Evolutionary conservation across 768 basidiomycete genomes (phyloP), one percentile per base, ranked within the genome.

Genomic region (Calvatia gigantea): DNA sequence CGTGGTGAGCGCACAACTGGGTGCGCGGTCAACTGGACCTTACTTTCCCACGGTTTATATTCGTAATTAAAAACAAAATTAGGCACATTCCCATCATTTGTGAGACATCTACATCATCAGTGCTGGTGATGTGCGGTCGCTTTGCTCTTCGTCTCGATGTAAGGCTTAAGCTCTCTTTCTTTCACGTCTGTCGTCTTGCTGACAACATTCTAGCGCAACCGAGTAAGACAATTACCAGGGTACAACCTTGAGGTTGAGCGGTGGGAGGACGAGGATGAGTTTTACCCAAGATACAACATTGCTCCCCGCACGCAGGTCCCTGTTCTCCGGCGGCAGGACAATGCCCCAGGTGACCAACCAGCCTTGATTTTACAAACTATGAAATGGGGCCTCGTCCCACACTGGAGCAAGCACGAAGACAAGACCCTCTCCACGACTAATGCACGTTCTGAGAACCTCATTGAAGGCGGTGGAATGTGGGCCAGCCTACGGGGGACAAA

Each of bases 381-480:
- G 91, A 86, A 79, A 56, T 98, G 94, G 94, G 94, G 95, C 6
- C 75, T 95, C 1, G 82, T 94, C 2, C 92, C 91, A 0, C 85
- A 89, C 65, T 94, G 87, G 86, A 82, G 77, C 65, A 91, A 91
- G 65, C 69, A 73, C 35, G 90, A 94, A 59, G 83, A 87, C 58
- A 81, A 80, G 47, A 74, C 76, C 0, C 70, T 94, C 38, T 91
- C 82, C 62, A 97, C 95, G 0, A 96, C 91, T 58, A 98, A 98
- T 61, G 94, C 95, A 0, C 84, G 94, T 17, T 77, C 85, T 2
- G 96, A 98, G 70, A 87, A 85, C 51, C 75, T 98, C 28, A 65
- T 85, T 5, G 82, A 86, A 44, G 81, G 87, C 19, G 79, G 83
- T 3, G 89, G 90, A 0, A 88, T 95, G 80, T 98, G 96, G 96